These are phyloP conservation scores for Beauveria bassiana DNA, from an alignment of 2,329 filamentous ascomycete genomes.

Conservation along the genomic window DNA sequence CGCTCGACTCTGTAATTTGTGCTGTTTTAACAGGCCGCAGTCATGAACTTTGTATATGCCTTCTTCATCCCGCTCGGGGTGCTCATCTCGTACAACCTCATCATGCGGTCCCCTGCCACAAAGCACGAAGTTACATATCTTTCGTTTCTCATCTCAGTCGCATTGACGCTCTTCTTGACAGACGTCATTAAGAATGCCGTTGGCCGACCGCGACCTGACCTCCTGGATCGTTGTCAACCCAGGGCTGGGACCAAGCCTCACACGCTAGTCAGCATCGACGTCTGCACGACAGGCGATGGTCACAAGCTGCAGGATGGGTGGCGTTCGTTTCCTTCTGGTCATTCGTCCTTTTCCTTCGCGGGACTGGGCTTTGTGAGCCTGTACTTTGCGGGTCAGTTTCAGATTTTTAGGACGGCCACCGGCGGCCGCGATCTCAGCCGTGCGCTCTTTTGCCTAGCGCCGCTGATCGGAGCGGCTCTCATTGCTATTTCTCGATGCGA, in stretches of 20 bases:
- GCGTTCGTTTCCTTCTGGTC: constrained; percentile 75
- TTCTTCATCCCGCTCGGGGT: constrained; percentile 61
- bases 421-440: constrained; percentile 46
- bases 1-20: background rate
- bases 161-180: constrained; percentile 75
- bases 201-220: constrained; percentile 59
- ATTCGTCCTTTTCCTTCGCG: constrained; percentile 71
- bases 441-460: constrained; percentile 48
- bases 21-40: constrained; percentile 24
- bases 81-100: constrained; percentile 57
- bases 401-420: constrained; percentile 41
- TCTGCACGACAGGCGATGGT: constrained; percentile 65
- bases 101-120: constrained; percentile 56
- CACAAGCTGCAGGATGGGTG: constrained; percentile 74
- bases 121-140: constrained; percentile 83
- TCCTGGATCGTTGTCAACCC: constrained; percentile 73
- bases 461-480: constrained; percentile 55
- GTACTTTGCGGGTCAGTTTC: constrained; percentile 60
- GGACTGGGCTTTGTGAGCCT: constrained; percentile 68
- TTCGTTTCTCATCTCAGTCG: constrained; percentile 67
- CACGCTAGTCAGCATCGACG: constrained; percentile 53
- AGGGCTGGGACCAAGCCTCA: constrained; percentile 36
- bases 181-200: constrained; percentile 87
- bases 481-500: constrained; percentile 63
- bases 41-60: constrained; percentile 73